phyloP scores from a whole-genome alignment of 1,284 basidiomycete species.

The Puccinia triticina region DNA sequence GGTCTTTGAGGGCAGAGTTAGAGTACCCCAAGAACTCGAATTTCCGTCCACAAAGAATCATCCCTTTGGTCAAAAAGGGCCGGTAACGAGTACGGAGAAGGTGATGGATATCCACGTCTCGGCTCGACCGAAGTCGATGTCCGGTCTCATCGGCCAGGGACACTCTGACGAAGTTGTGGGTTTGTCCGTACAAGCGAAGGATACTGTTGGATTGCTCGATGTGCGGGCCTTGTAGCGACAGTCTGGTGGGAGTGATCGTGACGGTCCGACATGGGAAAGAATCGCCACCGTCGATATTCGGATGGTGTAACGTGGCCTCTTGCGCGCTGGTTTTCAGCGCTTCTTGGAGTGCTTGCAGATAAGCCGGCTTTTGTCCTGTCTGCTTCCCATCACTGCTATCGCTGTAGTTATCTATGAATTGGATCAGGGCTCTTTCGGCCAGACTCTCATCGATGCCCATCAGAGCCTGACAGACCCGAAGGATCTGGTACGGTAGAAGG shows the following conservation, averaged over 20 bases:
- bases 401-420: neutral
- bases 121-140: slow-evolving; percentile 70
- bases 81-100: slow-evolving; percentile 70
- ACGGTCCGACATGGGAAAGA: slow-evolving; percentile 59
- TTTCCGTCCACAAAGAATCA: slow-evolving; percentile 69
- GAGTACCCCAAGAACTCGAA: slow-evolving; percentile 78
- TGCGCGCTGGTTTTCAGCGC: neutral
- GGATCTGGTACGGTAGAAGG: slow-evolving; percentile 16
- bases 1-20: slow-evolving; percentile 70
- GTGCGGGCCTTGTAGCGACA: slow-evolving; percentile 73
- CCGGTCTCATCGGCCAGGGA: slow-evolving; percentile 77
- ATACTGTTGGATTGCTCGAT: slow-evolving; percentile 72
- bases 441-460: neutral
- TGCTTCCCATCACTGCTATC: neutral
- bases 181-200: slow-evolving; percentile 63
- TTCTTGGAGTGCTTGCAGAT: neutral
- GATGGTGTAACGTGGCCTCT: neutral
- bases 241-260: slow-evolving; percentile 72
- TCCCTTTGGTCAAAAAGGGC: slow-evolving; percentile 68
- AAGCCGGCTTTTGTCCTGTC: neutral
- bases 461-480: neutral
- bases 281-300: neutral
- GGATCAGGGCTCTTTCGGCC: neutral
- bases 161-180: slow-evolving; percentile 71
- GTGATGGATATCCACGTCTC: slow-evolving; percentile 67